These are phyloP conservation scores for Alectoria sarmentosa DNA, from an alignment of 495 filamentous ascomycete genomes.

Conservation along the genomic window DNA sequence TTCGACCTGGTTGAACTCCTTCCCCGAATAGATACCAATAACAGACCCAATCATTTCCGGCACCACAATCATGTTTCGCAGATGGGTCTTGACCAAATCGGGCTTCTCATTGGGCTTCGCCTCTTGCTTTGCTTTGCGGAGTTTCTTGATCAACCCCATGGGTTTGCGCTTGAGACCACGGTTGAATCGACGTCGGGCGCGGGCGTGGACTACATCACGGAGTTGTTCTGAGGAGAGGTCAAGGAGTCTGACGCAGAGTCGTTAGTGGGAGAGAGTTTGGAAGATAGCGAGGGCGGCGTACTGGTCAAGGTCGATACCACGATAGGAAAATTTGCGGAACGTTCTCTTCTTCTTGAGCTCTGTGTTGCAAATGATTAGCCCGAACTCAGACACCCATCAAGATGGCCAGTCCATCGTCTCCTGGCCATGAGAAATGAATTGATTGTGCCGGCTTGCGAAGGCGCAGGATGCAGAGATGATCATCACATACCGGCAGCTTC, in stretches of 20 bases:
- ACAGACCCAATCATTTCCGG: constrained; percentile 98
- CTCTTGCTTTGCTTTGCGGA: constrained; percentile 99
- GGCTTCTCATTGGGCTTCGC: constrained; percentile 99
- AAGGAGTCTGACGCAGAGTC: constrained; percentile 61
- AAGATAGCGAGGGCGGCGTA: constrained; percentile 45
- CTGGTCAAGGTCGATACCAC: constrained; percentile 98
- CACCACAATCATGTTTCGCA: constrained; percentile 99
- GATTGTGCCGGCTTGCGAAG: not conserved
- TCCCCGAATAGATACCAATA: constrained; percentile 98
- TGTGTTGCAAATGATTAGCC: constrained; percentile 29
- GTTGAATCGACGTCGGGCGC: constrained; percentile 98
- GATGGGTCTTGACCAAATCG: constrained; percentile 97
- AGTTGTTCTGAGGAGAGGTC: constrained; percentile 98
- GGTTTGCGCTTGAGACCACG: constrained; percentile 99
- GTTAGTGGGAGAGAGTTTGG: constrained; percentile 41
- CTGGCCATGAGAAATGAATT: not conserved
- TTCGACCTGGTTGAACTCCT: constrained; percentile 99
- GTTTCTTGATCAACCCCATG: constrained; percentile 99
- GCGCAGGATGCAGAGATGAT: not conserved
- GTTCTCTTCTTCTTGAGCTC: constrained; percentile 98
- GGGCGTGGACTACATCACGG: constrained; percentile 97
- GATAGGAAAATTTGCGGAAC: constrained; percentile 99
- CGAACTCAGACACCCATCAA: not conserved
- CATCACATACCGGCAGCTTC: constrained; percentile 75
- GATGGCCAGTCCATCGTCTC: not conserved